These are phyloP conservation scores for Neospermospora avenae DNA, from an alignment of 2,329 filamentous ascomycete genomes.

Conservation along the genomic window DNA sequence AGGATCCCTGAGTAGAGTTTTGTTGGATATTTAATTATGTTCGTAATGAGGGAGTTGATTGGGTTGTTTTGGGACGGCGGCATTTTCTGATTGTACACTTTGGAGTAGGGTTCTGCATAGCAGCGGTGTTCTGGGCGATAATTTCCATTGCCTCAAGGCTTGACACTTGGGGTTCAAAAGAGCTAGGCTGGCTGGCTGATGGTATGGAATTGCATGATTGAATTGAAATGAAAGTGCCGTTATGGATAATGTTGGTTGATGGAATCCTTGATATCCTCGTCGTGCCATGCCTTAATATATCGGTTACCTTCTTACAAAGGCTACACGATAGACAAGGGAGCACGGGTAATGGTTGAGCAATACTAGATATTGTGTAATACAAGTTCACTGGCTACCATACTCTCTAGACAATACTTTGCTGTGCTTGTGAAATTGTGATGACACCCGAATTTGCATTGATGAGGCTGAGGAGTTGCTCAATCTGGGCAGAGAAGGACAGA, in stretches of 20 bases:
- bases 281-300: too few relatives aligned
- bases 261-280: not conserved
- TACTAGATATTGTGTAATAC: too few relatives aligned
- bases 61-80: not conserved
- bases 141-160: not conserved
- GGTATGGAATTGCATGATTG: not conserved
- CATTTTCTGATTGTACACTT: not conserved
- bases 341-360: too few relatives aligned
- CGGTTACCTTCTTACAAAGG: too few relatives aligned
- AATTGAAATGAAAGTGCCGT: not conserved
- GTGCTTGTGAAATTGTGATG: too few relatives aligned
- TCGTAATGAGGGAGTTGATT: not conserved
- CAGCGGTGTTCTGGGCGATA: not conserved
- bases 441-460: too few relatives aligned
- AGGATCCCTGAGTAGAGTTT: not conserved
- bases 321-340: too few relatives aligned
- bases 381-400: too few relatives aligned
- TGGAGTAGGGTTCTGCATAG: slow-evolving; percentile 5
- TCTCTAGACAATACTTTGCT: too few relatives aligned
- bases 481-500: too few relatives aligned
- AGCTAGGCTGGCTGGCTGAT: not conserved
- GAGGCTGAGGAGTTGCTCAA: too few relatives aligned
- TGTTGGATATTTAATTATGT: not conserved
- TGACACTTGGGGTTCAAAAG: not conserved
- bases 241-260: not conserved